phyloP scores from a whole-genome alignment of 1,284 basidiomycete species.

The Irpex lacteus region DNA sequence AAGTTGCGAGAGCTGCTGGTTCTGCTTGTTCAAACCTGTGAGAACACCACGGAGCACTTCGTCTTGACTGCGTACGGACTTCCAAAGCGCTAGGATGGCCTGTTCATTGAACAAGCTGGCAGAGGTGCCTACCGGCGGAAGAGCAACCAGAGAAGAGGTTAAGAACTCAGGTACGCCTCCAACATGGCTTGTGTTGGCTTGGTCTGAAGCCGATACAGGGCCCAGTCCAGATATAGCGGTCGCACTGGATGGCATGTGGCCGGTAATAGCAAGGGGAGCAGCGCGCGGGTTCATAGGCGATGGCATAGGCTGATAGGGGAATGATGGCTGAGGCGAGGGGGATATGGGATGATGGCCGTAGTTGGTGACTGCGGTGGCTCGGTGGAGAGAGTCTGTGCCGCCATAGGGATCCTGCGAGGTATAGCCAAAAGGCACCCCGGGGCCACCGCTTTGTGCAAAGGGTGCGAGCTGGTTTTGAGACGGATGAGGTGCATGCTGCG shows the following conservation, averaged over 20 bases:
- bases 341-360: background rate
- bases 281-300: background rate
- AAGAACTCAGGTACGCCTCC: background rate
- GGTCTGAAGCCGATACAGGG: background rate
- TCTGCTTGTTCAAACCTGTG: too few species aligned
- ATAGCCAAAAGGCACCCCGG: too few species aligned
- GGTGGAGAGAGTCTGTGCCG: background rate
- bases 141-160: too few species aligned
- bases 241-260: background rate
- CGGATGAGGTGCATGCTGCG: too few species aligned
- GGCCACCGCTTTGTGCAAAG: too few species aligned
- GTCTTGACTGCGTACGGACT: too few species aligned
- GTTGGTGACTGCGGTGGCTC: background rate
- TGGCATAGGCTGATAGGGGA: background rate
- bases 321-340: background rate
- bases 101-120: too few species aligned
- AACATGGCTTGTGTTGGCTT: background rate
- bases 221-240: background rate
- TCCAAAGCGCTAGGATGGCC: too few species aligned
- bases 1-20: too few species aligned
- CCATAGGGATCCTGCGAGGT: background rate
- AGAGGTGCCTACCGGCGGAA: too few species aligned
- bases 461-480: too few species aligned
- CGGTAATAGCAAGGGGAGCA: background rate
- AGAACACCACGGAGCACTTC: too few species aligned